Conservation (phyloP, 352 stramenopile genomes). For the Pythium rhizo-oryzae region DNA sequence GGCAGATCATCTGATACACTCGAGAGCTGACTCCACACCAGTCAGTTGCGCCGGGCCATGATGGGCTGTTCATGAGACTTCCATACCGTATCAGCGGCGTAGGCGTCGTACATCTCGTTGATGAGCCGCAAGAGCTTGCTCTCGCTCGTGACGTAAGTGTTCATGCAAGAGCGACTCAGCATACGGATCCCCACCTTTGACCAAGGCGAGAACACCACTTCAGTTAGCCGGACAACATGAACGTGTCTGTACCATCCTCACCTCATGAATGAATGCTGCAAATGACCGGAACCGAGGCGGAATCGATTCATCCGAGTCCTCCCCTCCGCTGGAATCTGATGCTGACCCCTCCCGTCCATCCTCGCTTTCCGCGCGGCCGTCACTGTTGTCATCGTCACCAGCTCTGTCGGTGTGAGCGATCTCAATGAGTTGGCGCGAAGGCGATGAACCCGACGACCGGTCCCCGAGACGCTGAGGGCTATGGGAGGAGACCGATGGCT, state of each 20-base stretch:
- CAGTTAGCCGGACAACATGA: neutral
- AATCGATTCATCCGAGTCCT: neutral
- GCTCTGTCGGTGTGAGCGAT: neutral
- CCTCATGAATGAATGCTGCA: constrained; percentile 7
- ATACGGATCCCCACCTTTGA: constrained; percentile 1
- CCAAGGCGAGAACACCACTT: neutral
- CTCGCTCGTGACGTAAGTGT: constrained; percentile 28
- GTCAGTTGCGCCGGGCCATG: too few relatives aligned
- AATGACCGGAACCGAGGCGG: constrained; percentile 1
- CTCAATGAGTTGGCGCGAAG: neutral
- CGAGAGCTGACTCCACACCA: neutral
- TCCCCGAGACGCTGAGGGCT: neutral
- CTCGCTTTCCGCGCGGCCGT: neutral
- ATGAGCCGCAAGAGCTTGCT: constrained; percentile 53
- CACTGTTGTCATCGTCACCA: neutral
- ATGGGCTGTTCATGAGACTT: too few relatives aligned
- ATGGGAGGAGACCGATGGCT: neutral
- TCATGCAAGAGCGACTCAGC: neutral
- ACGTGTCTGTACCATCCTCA: neutral
- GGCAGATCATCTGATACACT: neutral
- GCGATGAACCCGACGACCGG: neutral
- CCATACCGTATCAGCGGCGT: constrained; percentile 33
- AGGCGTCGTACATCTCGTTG: constrained; percentile 76
- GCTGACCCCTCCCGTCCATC: neutral
- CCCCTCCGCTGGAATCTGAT: neutral